phyloP scores from a whole-genome alignment of 257 asterid genomes.

The Scutellaria baicalensis region DNA sequence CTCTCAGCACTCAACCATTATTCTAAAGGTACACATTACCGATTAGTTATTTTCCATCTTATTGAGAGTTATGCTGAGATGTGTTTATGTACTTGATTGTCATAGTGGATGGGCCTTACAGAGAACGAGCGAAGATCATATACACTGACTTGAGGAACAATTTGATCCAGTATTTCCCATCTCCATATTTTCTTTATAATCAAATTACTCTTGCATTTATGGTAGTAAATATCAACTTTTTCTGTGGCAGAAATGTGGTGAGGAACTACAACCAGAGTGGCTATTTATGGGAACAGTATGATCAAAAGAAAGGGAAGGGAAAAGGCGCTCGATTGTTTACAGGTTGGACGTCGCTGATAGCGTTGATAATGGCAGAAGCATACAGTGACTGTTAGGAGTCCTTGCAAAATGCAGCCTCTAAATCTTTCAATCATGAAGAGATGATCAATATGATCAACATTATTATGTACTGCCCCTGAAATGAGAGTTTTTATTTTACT shows the following conservation, averaged over 20 bases:
- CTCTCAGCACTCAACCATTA: slow-evolving; percentile 82
- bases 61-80: neutral
- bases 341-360: slow-evolving; percentile 87
- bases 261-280: slow-evolving; percentile 66
- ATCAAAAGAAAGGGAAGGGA: slow-evolving; percentile 86
- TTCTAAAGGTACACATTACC: slow-evolving; percentile 50
- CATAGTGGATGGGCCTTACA: slow-evolving; percentile 80
- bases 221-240: neutral
- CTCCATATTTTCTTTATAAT: neutral
- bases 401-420: neutral
- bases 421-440: neutral
- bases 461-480: neutral
- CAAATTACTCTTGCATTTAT: neutral
- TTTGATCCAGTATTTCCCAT: slow-evolving; percentile 59
- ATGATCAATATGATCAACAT: neutral
- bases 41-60: neutral
- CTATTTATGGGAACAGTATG: slow-evolving; percentile 92
- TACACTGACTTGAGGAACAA: slow-evolving; percentile 78
- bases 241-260: slow-evolving; percentile 66
- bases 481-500: too few species aligned
- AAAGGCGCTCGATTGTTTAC: slow-evolving; percentile 84
- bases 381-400: slow-evolving; percentile 44
- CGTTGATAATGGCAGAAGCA: slow-evolving; percentile 83
- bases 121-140: slow-evolving; percentile 56
- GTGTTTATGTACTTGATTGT: slow-evolving; percentile 8